Evolutionary conservation across 768 basidiomycete species (phyloP).

Genomic region (Phlebiopsis flavidoalba): DNA sequence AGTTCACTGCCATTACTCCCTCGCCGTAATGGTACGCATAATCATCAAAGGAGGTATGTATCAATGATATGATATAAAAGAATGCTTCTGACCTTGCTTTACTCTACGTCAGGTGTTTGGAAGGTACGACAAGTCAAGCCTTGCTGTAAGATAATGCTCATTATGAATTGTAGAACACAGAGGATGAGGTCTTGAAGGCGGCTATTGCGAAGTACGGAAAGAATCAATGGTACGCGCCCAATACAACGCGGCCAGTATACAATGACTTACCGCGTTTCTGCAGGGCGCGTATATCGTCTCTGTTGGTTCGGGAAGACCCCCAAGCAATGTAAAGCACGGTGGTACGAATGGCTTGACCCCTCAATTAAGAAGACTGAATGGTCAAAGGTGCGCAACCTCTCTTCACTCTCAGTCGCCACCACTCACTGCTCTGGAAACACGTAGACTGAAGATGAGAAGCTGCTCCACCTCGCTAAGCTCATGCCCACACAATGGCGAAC

Average conservation of each 20-base stretch:
- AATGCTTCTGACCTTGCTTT: background rate
- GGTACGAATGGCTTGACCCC: conserved; percentile 99
- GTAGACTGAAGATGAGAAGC: conserved; percentile 96
- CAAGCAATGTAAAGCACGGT: conserved; percentile 98
- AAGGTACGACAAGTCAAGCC: conserved; percentile 46
- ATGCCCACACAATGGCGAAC: conserved; percentile 99
- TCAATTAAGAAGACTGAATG: conserved; percentile 99
- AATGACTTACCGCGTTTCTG: background rate
- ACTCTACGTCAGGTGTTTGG: conserved; percentile 60
- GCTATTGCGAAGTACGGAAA: conserved; percentile 97
- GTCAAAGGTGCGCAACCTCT: conserved; percentile 70
- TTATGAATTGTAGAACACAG: conserved; percentile 62
- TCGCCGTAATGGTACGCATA: conserved; percentile 66
- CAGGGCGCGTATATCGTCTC: conserved; percentile 96
- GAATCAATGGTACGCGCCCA: conserved; percentile 72
- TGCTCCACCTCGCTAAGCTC: conserved; percentile 93
- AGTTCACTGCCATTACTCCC: background rate
- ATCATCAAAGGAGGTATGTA: conserved; percentile 84
- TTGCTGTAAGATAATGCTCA: conserved; percentile 12
- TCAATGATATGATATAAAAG: background rate
- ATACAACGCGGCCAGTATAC: background rate
- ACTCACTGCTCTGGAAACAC: no score
- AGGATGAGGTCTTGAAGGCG: conserved; percentile 98
- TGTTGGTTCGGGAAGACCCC: conserved; percentile 97
- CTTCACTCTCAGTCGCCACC: background rate